Percentiles rank a stretch among this genome's conserved stretches.
Conservation (phyloP, 441 rosid genomes). For the Erodium trifolium region DNA sequence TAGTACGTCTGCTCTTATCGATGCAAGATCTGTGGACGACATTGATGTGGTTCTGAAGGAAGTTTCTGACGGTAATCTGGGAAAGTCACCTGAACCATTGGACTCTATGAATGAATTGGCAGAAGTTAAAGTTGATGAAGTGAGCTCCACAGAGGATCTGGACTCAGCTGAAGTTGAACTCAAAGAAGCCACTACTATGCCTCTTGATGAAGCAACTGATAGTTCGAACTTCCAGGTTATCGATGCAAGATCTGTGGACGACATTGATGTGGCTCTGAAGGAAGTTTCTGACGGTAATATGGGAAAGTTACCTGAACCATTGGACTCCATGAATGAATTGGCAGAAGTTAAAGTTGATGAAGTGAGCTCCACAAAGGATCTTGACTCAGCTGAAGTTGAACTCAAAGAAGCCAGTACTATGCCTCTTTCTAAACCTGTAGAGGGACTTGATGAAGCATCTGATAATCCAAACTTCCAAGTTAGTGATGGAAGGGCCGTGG, state of each 20-base stretch:
- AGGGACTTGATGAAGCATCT: not conserved
- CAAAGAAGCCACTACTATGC: conserved; percentile 2
- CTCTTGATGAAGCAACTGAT: conserved; percentile 6
- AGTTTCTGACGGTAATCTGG: not conserved
- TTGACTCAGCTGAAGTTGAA: not conserved
- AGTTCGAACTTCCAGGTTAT: not conserved
- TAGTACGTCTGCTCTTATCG: conserved; percentile 5
- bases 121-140: not conserved
- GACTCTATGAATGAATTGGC: not conserved
- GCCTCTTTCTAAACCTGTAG: not conserved
- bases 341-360: not conserved
- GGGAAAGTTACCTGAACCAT: not conserved
- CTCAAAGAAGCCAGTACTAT: conserved; percentile 4
- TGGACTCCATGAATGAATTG: not conserved
- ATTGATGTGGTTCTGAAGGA: not conserved
- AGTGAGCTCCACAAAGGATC: not conserved
- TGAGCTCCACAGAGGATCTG: not conserved
- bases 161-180: not conserved
- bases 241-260: not conserved
- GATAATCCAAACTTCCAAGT: not conserved
- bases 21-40: not conserved
- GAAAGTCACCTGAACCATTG: not conserved
- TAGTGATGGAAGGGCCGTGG: not conserved
- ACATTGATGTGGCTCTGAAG: not conserved
- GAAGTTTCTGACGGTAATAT: not conserved